Base-by-base conservation (phyloP, 2,329 filamentous ascomycete genomes). In the Cadophora sp. region DNA sequence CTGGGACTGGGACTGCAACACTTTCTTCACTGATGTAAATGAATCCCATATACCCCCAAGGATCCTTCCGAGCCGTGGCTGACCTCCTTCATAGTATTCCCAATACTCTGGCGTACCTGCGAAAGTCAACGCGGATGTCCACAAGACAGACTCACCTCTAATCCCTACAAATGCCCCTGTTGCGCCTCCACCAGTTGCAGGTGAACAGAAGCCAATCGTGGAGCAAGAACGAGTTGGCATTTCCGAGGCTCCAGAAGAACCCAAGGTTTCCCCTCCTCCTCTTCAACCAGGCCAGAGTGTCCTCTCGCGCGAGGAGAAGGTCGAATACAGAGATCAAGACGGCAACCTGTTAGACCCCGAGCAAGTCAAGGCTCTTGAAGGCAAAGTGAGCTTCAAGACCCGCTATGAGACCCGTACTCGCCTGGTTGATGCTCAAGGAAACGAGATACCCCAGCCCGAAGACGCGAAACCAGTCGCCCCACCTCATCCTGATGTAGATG, bases 1-100 rank as follows among this genome's bases (percentile, higher is more conserved):
- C 1, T 99, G 96, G 96, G 96, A 99, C 79, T 99, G 95, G 87
- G 96, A 99, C 80, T 99, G 96, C 87, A 97, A 97, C 80, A 94
- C 88, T 69, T 99, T 99, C 84, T 85, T 91, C 75, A 90, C 90
- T 73, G 89, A 89, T 78, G 94, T 97, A 89, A 92, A 92, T 91
- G 62, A 64, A 67, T 66, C 62, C 65, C 71, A 66, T 31, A 51
- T 79, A 67, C 77, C 80, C 22, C 27, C 60, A 51, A 61, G 65
- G 61, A 58, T 58, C n/a, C 66, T 75, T 40, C 72, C 73, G n/a
- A 71, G 48, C 50, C 73, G 73, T 46, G 67, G 31, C 70, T 75
- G 51, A 76, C 66, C 16, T 63, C 51, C 56, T 70, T 50, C 27
- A 31, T 72, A 80, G 77, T 79, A 79, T 69, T 77, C 77, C 53